These are phyloP conservation scores for Boletus huronensis DNA, from an alignment of 768 basidiomycete species.

Conservation along the genomic window DNA sequence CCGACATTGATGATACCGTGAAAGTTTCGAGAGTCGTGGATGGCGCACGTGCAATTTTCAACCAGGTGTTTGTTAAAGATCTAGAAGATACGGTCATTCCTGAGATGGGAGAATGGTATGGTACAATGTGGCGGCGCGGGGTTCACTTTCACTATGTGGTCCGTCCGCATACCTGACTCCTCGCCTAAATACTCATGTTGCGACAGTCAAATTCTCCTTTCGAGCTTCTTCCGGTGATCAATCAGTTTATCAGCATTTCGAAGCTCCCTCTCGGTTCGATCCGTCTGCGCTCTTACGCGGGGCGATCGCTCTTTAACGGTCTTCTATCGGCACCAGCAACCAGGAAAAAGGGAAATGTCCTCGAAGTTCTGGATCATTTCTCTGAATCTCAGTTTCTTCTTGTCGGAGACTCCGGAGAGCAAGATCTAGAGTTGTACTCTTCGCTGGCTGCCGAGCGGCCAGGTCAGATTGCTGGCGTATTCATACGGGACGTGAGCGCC, in stretches of 20 bases:
- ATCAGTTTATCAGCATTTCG: constrained; percentile 68
- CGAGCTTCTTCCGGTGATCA: constrained; percentile 75
- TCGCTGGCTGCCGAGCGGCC: constrained; percentile 68
- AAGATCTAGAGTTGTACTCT: constrained; percentile 90
- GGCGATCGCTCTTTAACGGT: constrained; percentile 77
- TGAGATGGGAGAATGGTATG: constrained; percentile 82
- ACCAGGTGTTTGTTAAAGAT: constrained; percentile 90
- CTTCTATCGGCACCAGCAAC: constrained; percentile 78
- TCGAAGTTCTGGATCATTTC: constrained; percentile 76
- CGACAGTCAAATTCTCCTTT: constrained; percentile 83
- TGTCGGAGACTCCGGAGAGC: constrained; percentile 91
- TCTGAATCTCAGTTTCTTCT: constrained; percentile 74
- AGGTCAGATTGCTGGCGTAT: constrained; percentile 69
- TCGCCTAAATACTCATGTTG: constrained; percentile 1
- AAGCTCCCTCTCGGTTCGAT: constrained; percentile 73
- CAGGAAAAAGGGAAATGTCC: constrained; percentile 76
- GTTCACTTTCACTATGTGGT: constrained; percentile 89
- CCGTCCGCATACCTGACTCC: constrained; percentile 30
- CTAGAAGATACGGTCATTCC: constrained; percentile 74
- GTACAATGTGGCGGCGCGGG: constrained; percentile 61
- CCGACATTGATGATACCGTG: constrained; percentile 93
- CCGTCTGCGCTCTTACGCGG: constrained; percentile 81
- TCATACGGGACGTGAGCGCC: constrained; percentile 71
- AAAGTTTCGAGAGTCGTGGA: constrained; percentile 61
- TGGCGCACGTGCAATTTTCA: constrained; percentile 80